phyloP scores from a whole-genome alignment of 805 yeast genomes.

The Priceomyces melissophilus region DNA sequence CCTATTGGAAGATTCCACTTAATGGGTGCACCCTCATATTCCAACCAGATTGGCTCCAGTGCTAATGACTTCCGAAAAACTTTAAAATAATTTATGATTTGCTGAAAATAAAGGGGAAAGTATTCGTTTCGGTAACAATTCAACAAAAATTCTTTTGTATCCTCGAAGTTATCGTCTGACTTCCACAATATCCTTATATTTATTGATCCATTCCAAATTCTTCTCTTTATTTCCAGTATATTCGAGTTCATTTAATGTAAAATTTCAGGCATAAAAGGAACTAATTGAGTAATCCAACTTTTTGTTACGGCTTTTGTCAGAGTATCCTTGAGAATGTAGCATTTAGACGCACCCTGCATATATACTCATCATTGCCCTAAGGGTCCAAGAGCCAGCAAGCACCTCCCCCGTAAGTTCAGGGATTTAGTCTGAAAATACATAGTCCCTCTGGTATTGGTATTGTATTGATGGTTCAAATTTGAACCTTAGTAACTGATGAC shows the following conservation, averaged over 20 bases:
- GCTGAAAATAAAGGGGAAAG: conserved; percentile 41
- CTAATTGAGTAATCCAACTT: no score
- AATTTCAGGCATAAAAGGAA: not conserved
- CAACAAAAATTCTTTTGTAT: conserved; percentile 15
- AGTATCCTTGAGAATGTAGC: no score
- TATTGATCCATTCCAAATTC: conserved; percentile 54
- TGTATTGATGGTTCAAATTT: no score
- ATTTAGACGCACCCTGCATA: no score
- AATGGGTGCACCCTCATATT: conserved; percentile 58
- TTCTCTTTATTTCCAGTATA: conserved; percentile 25
- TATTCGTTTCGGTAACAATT: conserved; percentile 47
- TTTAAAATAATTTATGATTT: conserved; percentile 37
- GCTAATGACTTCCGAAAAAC: conserved; percentile 18
- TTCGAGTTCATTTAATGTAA: conserved; percentile 1
- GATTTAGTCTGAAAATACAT: no score
- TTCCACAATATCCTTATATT: conserved; percentile 39
- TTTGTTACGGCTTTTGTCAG: no score
- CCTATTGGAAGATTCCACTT: conserved; percentile 82
- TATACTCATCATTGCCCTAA: no score
- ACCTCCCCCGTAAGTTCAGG: no score
- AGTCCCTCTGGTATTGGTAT: no score
- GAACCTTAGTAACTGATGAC: no score
- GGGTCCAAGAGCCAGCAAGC: no score
- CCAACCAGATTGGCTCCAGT: conserved; percentile 55
- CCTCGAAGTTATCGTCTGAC: conserved; percentile 14